Base-by-base conservation (phyloP, 306 rosid species). In the Rubus parviflorus region DNA sequence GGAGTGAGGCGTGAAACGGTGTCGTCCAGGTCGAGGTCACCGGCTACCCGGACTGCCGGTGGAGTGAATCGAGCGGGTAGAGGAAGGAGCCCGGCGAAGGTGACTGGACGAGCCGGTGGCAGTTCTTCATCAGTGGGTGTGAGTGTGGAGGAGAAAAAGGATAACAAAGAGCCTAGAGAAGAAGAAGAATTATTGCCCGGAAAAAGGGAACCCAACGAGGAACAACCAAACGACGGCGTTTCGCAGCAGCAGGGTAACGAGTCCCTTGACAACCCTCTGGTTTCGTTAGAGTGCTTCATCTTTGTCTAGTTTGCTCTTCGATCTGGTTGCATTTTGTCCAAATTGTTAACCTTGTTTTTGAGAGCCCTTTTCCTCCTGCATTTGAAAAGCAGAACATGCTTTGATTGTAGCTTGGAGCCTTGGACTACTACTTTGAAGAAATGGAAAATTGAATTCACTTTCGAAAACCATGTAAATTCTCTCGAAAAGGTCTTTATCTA, bases 251-350 rank as follows among this genome's bases (percentile, higher is more conserved):
- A 67, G 75, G 80, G 77, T 0, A 79, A 72, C 53, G 93, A 92
- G 81, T 87, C 93, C 54, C 51, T 92, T 13, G 95, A 88, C 56
- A 90, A 91, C 60, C 97, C 94, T 41, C 87, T 80, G 75, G 93
- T 91, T 68, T 87, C 96, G 3, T 75, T 95, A 74, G 99, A 92
- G 83, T 95, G 99, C 86, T 95, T 95, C 83, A 95, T 95, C 83
- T 95, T 95, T 82, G 89, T 95, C 78, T 95, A 95, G 85, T 35
- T 30, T 43, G 65, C 1, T 9, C 11, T 20, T 22, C n/a, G n/a
- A n/a, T n/a, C 3, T 25, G 16, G 64, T 58, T 58, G 17, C 38
- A 58, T 58, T 58, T 23, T 57, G 63, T 30, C 35, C 35, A 30
- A 30, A 30, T 30, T 30, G 35, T 30, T 30, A 30, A 30, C 35